phyloP scores from a whole-genome alignment of 768 basidiomycete species.

The Auricularia sp. region DNA sequence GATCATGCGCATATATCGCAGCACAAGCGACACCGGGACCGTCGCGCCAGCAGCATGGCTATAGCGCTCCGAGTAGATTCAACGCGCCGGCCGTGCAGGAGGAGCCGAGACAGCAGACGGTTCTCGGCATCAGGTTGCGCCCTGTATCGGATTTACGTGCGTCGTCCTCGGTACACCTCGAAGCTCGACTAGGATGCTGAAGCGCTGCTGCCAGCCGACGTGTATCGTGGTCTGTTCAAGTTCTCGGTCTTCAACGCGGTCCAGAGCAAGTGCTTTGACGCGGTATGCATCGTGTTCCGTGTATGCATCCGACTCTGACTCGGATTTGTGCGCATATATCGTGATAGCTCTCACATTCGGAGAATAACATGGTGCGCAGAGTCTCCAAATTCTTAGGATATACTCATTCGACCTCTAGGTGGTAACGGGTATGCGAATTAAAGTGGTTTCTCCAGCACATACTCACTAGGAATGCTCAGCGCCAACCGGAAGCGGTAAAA shows the following conservation, averaged over 20 bases:
- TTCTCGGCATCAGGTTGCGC: slow-evolving; percentile 38
- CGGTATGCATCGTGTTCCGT: slow-evolving; percentile 33
- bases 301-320: no score
- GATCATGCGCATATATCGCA: no score
- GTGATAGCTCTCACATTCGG: slow-evolving; percentile 42
- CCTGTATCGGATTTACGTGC: slow-evolving; percentile 66
- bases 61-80: neutral
- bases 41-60: neutral
- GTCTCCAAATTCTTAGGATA: slow-evolving; percentile 4
- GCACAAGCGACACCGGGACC: no score
- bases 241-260: slow-evolving; percentile 88
- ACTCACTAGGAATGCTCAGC: slow-evolving; percentile 34
- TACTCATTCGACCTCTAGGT: slow-evolving; percentile 34
- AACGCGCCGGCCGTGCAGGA: neutral
- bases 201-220: slow-evolving; percentile 47
- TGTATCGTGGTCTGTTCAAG: slow-evolving; percentile 72
- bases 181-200: neutral
- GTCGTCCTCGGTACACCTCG: slow-evolving; percentile 12
- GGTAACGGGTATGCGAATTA: slow-evolving; percentile 45
- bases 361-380: slow-evolving; percentile 53
- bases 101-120: neutral
- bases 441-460: slow-evolving; percentile 1
- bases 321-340: neutral
- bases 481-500: slow-evolving; percentile 95
- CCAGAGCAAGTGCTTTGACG: slow-evolving; percentile 73